These are phyloP conservation scores for Thraustochytrium sp. DNA, from an alignment of 352 stramenopile genomes.

Conservation along the genomic window DNA sequence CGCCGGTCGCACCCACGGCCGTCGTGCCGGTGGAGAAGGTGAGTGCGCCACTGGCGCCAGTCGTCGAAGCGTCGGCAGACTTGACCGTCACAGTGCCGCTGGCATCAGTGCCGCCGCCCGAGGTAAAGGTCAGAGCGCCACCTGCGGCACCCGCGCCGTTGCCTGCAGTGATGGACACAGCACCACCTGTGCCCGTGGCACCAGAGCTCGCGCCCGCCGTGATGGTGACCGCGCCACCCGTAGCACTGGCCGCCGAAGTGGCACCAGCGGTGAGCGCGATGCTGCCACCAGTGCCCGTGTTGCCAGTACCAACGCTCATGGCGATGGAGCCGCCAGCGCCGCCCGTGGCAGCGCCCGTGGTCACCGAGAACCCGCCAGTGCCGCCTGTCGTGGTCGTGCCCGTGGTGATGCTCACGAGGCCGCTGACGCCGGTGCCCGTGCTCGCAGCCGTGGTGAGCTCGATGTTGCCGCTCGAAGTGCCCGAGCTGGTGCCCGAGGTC, in stretches of 20 bases:
- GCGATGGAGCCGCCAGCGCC: background rate
- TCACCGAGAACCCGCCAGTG: background rate
- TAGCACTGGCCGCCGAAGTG: too few relatives aligned
- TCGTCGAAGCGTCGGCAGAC: background rate
- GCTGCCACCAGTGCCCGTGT: background rate
- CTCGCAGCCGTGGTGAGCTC: too few relatives aligned
- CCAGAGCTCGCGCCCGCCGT: background rate
- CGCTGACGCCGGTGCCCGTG: too few relatives aligned
- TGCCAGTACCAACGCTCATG: background rate
- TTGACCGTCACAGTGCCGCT: background rate
- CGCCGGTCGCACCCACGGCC: conserved; percentile 52
- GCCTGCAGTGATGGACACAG: background rate
- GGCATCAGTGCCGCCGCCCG: background rate
- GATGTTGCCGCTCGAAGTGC: background rate
- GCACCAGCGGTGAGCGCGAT: background rate
- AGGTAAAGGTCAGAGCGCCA: background rate
- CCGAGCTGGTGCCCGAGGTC: background rate
- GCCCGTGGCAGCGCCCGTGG: background rate
- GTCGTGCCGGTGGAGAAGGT: conserved; percentile 41
- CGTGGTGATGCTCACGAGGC: background rate
- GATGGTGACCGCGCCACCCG: background rate
- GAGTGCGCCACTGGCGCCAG: background rate
- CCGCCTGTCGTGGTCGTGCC: background rate
- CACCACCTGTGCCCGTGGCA: background rate
- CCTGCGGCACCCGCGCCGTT: background rate